Evolutionary conservation across 2,329 filamentous ascomycete species (phyloP), one percentile per base, ranked within the genome.

Genomic region (Penicillium sp.): DNA sequence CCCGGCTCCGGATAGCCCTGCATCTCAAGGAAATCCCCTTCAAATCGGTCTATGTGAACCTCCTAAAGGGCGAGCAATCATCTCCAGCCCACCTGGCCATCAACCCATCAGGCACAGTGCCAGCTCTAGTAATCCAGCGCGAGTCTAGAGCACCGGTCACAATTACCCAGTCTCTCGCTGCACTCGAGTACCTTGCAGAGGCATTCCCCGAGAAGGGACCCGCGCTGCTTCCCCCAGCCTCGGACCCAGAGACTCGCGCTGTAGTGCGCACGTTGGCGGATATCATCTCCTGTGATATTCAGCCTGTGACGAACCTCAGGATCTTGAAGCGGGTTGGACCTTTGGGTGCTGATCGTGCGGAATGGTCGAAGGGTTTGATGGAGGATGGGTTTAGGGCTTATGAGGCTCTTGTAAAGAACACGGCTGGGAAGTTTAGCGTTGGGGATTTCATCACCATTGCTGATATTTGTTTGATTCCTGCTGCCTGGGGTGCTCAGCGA

Each of bases 181-280:
- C 83, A 0, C 74, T 87, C 3, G 84, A 87, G 62, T 87, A 81
- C 57, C 76, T 87, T 2, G 84, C 86, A 44, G 84, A 87, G 59
- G 68, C 69, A 1, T 77, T 78, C 40, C 77, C 80, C 0, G 62
- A 77, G 11, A 74, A 78, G 0, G 62, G 62, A 0, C 62, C 66
- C 0, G 60, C 72, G 0, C 74, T 85, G 1, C 75, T 86, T 0
- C 84, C 84, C 0, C 67, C 71, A 0, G 67, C 83, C 0, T 67
- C 71, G 0, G 69, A 81, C 26, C 67, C 74, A 0, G 60, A 70
- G 2, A 64, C 60, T 0, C 76, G 84, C 16, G 83, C 83, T 0
- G 65, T 70, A 2, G 81, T 83, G 0, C 78, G 84, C 14, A 77
- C 79, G 3, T 70, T 88, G 8, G 76, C 79, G 4, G 65, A 73